Base-by-base conservation (phyloP, 2,329 filamentous ascomycete species). In the Sporothrix pallida region DNA sequence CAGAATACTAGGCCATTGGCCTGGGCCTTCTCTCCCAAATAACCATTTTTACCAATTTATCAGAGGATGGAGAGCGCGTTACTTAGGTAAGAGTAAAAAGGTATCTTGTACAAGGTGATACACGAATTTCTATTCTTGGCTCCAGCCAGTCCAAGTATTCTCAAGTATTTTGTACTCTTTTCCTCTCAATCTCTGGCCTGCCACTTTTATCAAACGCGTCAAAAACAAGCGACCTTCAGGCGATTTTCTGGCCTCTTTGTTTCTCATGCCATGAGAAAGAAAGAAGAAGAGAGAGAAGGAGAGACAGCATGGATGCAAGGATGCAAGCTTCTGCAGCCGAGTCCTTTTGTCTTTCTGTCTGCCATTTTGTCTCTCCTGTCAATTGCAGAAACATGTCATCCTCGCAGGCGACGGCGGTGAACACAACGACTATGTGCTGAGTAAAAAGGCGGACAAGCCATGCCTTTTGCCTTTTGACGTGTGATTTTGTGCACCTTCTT, bases 161-260 rank as follows among this genome's bases (percentile, higher is more conserved):
- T 56, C 17, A 56, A 44, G 50, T 68, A 50, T 46, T 68, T n/a
- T 12, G 8, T 52, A 44, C 48, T 37, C 31, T 50, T 70, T 44
- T 50, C 67, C 46, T 17, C 2, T 12, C 31, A 37, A 37, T 37
- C 13, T 65, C 26, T 52, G 26, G 13, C 23, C 50, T 56, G 17
- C 48, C 31, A 2, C 48, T 56, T 23, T 13, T 46, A 70, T 44
- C 31, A 56, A 69, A 70, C 67, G 67, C 67, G 67, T 70, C 67
- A 70, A 70, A 31, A 68, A 37, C 50, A 56, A 44, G 67, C 67
- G 50, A 56, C 50, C 6, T 52, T 37, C 52, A 37, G 31, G 31
- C 31, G 31, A 37, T 37, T 37, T 37, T 37, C 31, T 37, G 31
- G 20, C 13, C 37, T 67, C 23, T n/a, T n/a, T 52, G 23, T 50